Percentiles rank a stretch among this genome's conserved stretches.
Evolutionary conservation across 2,329 filamentous ascomycete species (phyloP).

Genomic region (Nectriaceae sp.): DNA sequence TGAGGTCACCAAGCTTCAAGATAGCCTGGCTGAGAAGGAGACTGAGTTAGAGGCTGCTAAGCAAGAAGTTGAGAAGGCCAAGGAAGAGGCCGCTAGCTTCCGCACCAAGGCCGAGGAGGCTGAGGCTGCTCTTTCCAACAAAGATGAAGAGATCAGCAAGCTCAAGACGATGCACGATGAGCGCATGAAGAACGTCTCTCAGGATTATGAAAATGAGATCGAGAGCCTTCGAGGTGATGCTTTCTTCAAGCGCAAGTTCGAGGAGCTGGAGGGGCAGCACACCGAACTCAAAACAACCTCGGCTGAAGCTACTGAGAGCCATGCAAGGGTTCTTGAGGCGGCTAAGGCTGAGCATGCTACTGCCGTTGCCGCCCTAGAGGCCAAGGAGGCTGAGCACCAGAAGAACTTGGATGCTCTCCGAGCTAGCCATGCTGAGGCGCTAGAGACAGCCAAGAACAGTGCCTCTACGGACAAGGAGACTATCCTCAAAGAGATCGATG

Average conservation of each 20-base stretch:
- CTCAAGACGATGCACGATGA: constrained; percentile 58
- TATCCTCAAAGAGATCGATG: constrained; percentile 52
- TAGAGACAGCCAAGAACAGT: constrained; percentile 57
- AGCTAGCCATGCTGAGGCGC: constrained; percentile 58
- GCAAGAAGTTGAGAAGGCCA: constrained; percentile 40
- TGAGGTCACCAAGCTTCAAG: constrained; percentile 41
- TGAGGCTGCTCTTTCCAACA: constrained; percentile 46
- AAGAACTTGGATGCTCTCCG: constrained; percentile 56
- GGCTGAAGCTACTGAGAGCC: constrained; percentile 37
- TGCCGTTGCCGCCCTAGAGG: constrained; percentile 48
- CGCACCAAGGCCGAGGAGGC: constrained; percentile 51
- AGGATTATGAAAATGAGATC: constrained; percentile 66
- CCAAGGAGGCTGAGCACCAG: constrained; percentile 55
- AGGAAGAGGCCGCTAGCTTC: constrained; percentile 49
- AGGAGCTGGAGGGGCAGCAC: constrained; percentile 60
- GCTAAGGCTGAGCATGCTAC: constrained; percentile 46
- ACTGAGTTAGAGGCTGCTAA: constrained; percentile 48
- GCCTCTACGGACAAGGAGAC: constrained; percentile 51
- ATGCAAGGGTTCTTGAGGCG: constrained; percentile 45
- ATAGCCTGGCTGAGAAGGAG: constrained; percentile 45
- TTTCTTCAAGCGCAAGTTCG: constrained; percentile 64
- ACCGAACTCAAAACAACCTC: constrained; percentile 46
- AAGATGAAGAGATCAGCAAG: constrained; percentile 51
- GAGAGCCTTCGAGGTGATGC: constrained; percentile 64
- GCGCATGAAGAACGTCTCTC: constrained; percentile 58